Evolutionary conservation across 371 early-diverging fungal genomes (phyloP).

Genomic region (Homolaphlyctis polyrhiza): DNA sequence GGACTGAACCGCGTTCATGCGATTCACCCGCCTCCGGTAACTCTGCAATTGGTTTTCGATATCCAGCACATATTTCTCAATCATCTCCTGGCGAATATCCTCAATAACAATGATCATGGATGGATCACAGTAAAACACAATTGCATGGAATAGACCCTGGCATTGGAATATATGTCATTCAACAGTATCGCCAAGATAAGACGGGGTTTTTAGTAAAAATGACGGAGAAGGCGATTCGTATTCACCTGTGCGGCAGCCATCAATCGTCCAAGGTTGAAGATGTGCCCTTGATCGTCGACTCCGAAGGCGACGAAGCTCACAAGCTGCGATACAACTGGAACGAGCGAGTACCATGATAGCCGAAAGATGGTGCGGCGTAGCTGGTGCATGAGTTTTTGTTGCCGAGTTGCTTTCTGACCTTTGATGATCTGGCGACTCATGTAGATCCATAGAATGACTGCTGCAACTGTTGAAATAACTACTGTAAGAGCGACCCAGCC

Average conservation of each 20-base stretch:
- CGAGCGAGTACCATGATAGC: constrained; percentile 2
- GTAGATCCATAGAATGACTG: not conserved
- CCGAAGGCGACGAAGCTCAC: not conserved
- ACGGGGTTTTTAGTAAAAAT: not conserved
- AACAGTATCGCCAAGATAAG: not conserved
- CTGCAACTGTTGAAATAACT: not conserved
- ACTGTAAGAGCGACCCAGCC: constrained; percentile 1
- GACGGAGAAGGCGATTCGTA: not conserved
- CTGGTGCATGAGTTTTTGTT: not conserved
- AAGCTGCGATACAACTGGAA: not conserved
- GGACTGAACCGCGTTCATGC: too few species aligned
- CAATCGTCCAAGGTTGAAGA: not conserved
- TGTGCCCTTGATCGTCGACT: not conserved
- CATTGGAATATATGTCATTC: too few species aligned
- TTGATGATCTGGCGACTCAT: not conserved
- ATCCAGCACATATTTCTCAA: constrained; percentile 4
- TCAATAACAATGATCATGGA: not conserved
- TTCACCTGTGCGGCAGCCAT: not conserved
- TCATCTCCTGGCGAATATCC: not conserved
- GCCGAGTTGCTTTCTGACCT: not conserved
- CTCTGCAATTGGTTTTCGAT: not conserved
- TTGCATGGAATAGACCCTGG: constrained; percentile 1
- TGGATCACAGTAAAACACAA: constrained; percentile 1
- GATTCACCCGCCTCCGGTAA: too few species aligned
- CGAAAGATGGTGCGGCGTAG: not conserved